phyloP scores from a whole-genome alignment of 2,329 filamentous ascomycete genomes.

The Trichoderma koningii region DNA sequence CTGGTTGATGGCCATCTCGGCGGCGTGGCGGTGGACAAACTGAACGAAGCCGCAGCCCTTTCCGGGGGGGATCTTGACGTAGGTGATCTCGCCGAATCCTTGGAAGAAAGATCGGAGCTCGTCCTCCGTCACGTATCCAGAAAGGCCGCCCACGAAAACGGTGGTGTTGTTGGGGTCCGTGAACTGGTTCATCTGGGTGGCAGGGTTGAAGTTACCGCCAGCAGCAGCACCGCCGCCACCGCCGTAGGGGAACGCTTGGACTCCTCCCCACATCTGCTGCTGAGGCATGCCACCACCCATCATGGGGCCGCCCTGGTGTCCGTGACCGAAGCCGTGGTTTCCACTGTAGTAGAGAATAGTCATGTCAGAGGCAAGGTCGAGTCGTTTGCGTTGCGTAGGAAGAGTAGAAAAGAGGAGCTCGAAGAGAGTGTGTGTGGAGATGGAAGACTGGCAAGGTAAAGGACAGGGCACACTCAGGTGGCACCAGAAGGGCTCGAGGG shows the following conservation, averaged over 20 bases:
- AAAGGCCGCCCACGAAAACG: constrained; percentile 95
- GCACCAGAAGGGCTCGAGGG: not conserved
- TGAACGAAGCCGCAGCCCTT: constrained; percentile 99
- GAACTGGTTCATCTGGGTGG: constrained; percentile 90
- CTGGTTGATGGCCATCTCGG: constrained; percentile 99
- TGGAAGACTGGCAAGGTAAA: constrained; percentile 17
- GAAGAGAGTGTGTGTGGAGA: not conserved
- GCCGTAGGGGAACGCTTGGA: constrained; percentile 44
- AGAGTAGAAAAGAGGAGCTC: not conserved
- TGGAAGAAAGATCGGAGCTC: constrained; percentile 99
- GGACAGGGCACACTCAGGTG: not conserved
- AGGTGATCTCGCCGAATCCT: constrained; percentile 98
- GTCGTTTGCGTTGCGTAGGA: not conserved
- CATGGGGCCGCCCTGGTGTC: constrained; percentile 49
- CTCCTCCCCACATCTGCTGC: constrained; percentile 48
- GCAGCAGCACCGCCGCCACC: constrained; percentile 30
- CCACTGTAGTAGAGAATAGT: constrained; percentile 33
- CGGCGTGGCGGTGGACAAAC: constrained; percentile 97
- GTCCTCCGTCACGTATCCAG: constrained; percentile 97
- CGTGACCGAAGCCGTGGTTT: constrained; percentile 46
- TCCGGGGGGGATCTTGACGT: constrained; percentile 98
- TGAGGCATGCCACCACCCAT: constrained; percentile 49
- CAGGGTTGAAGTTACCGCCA: constrained; percentile 49
- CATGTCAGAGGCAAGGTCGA: constrained; percentile 5
- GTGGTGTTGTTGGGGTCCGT: constrained; percentile 99